These are phyloP conservation scores for Zea luxurians DNA, from an alignment of 176 grass and related monocot species.

Conservation along the genomic window DNA sequence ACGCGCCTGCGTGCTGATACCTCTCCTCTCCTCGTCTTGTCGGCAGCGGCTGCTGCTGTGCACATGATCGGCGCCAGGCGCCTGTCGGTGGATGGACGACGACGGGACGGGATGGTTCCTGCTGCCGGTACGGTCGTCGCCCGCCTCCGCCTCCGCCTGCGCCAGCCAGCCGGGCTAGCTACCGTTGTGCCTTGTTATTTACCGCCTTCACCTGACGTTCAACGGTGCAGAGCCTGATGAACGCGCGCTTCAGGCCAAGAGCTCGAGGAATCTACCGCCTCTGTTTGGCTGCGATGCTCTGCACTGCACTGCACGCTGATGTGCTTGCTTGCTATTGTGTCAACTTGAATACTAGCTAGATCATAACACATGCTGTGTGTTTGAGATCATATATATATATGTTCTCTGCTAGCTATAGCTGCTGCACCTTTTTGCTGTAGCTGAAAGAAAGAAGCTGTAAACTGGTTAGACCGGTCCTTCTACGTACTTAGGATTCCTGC, in stretches of 20 bases:
- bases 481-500: slow-evolving; percentile 42
- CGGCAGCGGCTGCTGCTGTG: slow-evolving; percentile 33
- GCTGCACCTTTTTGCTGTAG: slow-evolving; percentile 17
- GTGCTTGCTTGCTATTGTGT: not conserved
- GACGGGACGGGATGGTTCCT: slow-evolving; percentile 46
- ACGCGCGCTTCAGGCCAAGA: slow-evolving; percentile 29
- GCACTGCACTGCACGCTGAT: not conserved
- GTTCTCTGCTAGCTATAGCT: not conserved
- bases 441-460: slow-evolving; percentile 28
- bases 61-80: slow-evolving; percentile 49
- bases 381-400: not conserved
- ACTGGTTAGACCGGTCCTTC: slow-evolving; percentile 29
- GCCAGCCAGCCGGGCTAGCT: no score
- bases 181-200: slow-evolving; percentile 38
- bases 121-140: slow-evolving; percentile 26
- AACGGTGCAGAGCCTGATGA: slow-evolving; percentile 35
- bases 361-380: not conserved
- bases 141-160: no score
- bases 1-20: no score
- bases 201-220: slow-evolving; percentile 33
- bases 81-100: no score
- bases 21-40: slow-evolving; percentile 5
- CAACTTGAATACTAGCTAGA: not conserved
- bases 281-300: slow-evolving; percentile 41
- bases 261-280: slow-evolving; percentile 41